Conservation (phyloP, 208 protist species). For the Trypanosoma cruzi region DNA sequence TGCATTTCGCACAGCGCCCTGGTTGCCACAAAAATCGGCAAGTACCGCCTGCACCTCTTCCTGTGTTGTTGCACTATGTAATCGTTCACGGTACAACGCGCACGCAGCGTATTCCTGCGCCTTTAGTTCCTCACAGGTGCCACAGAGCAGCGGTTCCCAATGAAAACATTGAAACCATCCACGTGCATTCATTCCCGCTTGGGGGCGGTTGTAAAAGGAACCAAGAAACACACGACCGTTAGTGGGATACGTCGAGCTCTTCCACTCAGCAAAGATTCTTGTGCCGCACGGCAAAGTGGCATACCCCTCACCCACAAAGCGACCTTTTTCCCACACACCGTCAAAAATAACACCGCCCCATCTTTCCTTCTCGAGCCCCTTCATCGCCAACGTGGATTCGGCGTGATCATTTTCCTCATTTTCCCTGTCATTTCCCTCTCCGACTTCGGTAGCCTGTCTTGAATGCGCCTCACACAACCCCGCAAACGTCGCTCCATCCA, state of each 20-base stretch:
- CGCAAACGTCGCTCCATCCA: constrained; percentile 35
- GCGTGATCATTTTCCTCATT: not conserved
- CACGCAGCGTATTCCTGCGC: constrained; percentile 22
- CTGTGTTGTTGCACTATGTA: constrained; percentile 40
- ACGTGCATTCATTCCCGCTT: constrained; percentile 31
- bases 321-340: constrained; percentile 62
- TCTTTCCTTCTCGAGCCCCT: constrained; percentile 3
- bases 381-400: not conserved
- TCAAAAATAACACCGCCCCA: constrained; percentile 59
- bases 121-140: constrained; percentile 26
- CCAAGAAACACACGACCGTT: constrained; percentile 55
- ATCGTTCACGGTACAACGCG: constrained; percentile 26
- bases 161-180: constrained; percentile 76
- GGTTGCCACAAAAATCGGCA: constrained; percentile 43
- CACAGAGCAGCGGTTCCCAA: constrained; percentile 74
- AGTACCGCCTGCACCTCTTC: constrained; percentile 48
- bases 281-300: constrained; percentile 60
- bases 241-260: constrained; percentile 35
- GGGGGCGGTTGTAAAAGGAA: not conserved
- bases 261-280: constrained; percentile 72
- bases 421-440: not conserved
- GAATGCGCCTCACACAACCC: not conserved
- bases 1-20: constrained; percentile 35
- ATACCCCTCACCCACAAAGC: constrained; percentile 64
- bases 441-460: not conserved